Percentiles rank a stretch among this genome's conserved stretches.
phyloP scores from a whole-genome alignment of 768 basidiomycete species.

The Lentinula boryana region DNA sequence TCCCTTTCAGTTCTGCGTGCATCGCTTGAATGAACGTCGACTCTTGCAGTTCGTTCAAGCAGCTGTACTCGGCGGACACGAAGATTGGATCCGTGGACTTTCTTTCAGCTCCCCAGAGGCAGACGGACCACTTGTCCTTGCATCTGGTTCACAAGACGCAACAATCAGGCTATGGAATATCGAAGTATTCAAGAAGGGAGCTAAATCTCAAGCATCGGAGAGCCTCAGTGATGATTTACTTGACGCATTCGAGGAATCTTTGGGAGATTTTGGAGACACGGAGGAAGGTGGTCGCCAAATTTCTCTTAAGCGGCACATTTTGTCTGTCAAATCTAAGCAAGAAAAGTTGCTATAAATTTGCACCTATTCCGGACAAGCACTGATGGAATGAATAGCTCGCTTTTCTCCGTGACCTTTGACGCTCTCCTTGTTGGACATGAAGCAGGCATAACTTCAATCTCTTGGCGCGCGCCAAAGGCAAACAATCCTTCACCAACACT shows the following conservation, averaged over 20 bases:
- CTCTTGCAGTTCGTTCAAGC: slow-evolving; percentile 50
- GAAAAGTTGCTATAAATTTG: slow-evolving; percentile 26
- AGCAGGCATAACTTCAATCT: slow-evolving; percentile 82
- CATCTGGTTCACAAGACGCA: slow-evolving; percentile 93
- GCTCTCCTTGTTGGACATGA: slow-evolving; percentile 96
- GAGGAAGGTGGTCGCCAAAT: slow-evolving; percentile 84
- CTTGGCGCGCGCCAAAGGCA: slow-evolving; percentile 57
- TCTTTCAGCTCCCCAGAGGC: slow-evolving; percentile 45
- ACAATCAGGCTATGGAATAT: slow-evolving; percentile 94
- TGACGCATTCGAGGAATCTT: slow-evolving; percentile 81
- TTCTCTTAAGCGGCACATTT: slow-evolving; percentile 79
- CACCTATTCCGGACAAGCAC: background rate
- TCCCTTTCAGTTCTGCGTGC: background rate
- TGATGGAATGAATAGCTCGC: slow-evolving; percentile 28
- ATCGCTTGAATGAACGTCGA: background rate
- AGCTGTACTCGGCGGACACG: slow-evolving; percentile 71
- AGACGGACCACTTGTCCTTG: slow-evolving; percentile 58
- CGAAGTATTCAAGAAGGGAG: slow-evolving; percentile 37
- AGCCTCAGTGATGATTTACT: slow-evolving; percentile 66
- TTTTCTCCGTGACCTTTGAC: slow-evolving; percentile 82
- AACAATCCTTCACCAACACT: slow-evolving; percentile 40
- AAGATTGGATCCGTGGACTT: slow-evolving; percentile 91
- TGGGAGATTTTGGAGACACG: slow-evolving; percentile 62
- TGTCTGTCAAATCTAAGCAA: slow-evolving; percentile 52
- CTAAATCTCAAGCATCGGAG: slow-evolving; percentile 15